A percentile compares a stretch with the other conserved stretches of the same genome.
Conservation (phyloP, 257 asterid genomes). For the Anisodus tanguticus region DNA sequence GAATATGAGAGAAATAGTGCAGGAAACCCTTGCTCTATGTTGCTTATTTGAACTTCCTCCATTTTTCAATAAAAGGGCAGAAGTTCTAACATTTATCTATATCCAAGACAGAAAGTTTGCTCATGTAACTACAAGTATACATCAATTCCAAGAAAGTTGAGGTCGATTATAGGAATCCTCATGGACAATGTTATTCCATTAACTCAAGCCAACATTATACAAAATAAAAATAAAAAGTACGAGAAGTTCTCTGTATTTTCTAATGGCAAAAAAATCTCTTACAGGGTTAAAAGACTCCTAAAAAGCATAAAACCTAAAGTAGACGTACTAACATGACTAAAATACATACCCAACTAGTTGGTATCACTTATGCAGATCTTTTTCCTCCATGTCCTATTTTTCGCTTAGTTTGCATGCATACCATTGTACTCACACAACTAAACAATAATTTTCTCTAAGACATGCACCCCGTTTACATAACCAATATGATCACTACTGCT, state of each 20-base stretch:
- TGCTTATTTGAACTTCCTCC: not conserved
- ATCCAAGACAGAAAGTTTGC: not conserved
- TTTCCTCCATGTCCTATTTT: not conserved
- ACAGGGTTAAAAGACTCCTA: not conserved
- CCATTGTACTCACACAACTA: not conserved
- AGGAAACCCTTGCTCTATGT: not conserved
- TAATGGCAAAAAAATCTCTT: not conserved
- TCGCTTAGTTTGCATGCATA: not conserved
- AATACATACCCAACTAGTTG: not conserved
- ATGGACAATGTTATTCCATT: not conserved
- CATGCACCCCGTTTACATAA: not conserved
- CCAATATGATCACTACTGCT: not conserved
- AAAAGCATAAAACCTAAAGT: not conserved
- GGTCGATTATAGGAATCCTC: not conserved
- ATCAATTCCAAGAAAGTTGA: not conserved
- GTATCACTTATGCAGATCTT: not conserved
- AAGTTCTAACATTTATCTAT: not conserved
- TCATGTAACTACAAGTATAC: not conserved
- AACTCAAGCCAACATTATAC: not conserved
- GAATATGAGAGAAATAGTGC: not conserved
- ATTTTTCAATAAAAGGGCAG: not conserved
- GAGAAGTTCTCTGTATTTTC: not conserved
- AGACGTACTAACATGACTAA: not conserved
- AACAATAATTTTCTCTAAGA: not conserved
- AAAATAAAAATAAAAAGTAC: not conserved